These are phyloP conservation scores for Dioscorea zingiberensis DNA, from an alignment of 106 monocot genomes.

Conservation along the genomic window DNA sequence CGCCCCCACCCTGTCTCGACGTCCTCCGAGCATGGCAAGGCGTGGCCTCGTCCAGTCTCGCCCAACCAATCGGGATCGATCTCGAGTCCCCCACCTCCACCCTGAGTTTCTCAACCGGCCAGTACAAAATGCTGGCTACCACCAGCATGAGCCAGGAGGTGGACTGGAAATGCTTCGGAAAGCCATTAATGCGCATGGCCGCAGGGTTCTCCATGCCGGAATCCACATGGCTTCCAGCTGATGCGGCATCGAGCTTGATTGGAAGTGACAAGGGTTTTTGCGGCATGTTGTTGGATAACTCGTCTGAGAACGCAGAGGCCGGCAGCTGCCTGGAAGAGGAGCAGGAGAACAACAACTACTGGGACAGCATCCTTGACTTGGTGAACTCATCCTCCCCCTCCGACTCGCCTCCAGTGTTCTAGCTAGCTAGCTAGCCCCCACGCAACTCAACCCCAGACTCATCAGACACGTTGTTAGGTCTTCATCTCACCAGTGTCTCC, in stretches of 20 bases:
- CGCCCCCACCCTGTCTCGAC: slow-evolving; percentile 15
- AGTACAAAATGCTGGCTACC: neutral
- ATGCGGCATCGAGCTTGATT: neutral
- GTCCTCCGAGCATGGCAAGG: slow-evolving; percentile 28
- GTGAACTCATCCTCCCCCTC: slow-evolving; percentile 36
- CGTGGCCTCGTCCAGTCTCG: neutral
- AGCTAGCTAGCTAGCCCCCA: neutral
- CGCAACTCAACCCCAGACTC: too few relatives aligned
- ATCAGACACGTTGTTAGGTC: too few relatives aligned
- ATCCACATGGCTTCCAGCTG: slow-evolving; percentile 21
- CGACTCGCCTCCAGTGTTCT: slow-evolving; percentile 26
- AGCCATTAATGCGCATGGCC: slow-evolving; percentile 1
- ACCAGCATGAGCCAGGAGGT: slow-evolving; percentile 8
- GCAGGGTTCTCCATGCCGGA: slow-evolving; percentile 4
- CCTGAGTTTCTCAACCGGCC: slow-evolving; percentile 46
- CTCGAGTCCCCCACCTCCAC: slow-evolving; percentile 69
- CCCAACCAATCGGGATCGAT: slow-evolving; percentile 12
- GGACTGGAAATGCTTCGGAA: slow-evolving; percentile 30
- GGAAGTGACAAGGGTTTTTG: slow-evolving; percentile 12
- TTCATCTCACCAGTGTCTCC: too few relatives aligned
- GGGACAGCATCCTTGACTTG: slow-evolving; percentile 52
- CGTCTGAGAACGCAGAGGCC: slow-evolving; percentile 12
- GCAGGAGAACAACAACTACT: slow-evolving; percentile 52
- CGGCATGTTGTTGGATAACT: slow-evolving; percentile 37
- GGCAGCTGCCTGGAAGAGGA: slow-evolving; percentile 15